phyloP scores from a whole-genome alignment of 805 yeast genomes.

The Clavispora carvajalis region DNA sequence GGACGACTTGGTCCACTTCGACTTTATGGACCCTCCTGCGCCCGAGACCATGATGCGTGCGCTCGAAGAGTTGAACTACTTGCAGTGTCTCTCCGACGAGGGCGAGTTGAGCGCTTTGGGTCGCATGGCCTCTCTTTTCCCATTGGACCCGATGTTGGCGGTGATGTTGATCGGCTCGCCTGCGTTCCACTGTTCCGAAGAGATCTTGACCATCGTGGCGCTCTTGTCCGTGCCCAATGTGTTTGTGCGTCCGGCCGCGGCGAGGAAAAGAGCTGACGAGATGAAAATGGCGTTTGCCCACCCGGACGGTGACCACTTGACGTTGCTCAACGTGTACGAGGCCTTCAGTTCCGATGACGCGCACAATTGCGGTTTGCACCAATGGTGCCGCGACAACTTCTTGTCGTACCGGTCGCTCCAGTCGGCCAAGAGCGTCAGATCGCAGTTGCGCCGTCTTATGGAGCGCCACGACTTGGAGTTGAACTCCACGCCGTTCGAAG shows the following conservation, averaged over 20 bases:
- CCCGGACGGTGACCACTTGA: conserved; percentile 92
- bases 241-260: conserved; percentile 88
- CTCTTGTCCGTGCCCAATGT: conserved; percentile 89
- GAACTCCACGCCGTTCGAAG: conserved; percentile 56
- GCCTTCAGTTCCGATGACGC: conserved; percentile 79
- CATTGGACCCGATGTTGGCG: conserved; percentile 92
- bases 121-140: conserved; percentile 85
- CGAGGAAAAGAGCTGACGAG: conserved; percentile 86
- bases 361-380: conserved; percentile 53
- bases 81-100: conserved; percentile 85
- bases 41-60: conserved; percentile 99
- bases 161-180: conserved; percentile 88
- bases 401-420: conserved; percentile 77
- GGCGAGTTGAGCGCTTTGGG: conserved; percentile 90
- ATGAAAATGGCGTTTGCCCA: conserved; percentile 84
- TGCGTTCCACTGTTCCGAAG: conserved; percentile 81
- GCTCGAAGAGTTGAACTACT: conserved; percentile 85
- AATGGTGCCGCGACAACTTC: conserved; percentile 92
- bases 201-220: conserved; percentile 82
- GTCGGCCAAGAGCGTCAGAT: conserved; percentile 82
- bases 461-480: conserved; percentile 71
- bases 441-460: conserved; percentile 81
- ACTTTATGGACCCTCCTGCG: conserved; percentile 99
- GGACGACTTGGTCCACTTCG: conserved; percentile 95
- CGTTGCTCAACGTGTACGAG: conserved; percentile 81